Percentiles rank a stretch among this genome's conserved stretches.
Conservation (phyloP, 1,284 basidiomycete genomes). For the Cerrena zonata region DNA sequence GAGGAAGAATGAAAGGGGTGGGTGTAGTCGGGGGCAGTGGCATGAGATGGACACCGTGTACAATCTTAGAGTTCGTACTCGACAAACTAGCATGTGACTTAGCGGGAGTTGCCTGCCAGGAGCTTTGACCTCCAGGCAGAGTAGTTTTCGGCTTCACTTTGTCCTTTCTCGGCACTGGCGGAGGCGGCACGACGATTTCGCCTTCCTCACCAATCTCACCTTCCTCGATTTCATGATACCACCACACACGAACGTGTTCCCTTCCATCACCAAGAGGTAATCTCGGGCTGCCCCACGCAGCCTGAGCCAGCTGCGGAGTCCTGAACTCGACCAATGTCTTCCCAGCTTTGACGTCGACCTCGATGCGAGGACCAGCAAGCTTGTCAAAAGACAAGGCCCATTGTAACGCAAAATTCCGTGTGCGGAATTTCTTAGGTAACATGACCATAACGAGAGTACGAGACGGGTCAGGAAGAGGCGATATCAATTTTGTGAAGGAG, state of each 20-base stretch:
- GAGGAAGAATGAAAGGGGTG: neutral
- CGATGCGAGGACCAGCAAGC: conserved; percentile 33
- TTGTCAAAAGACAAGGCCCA: conserved; percentile 43
- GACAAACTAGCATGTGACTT: neutral
- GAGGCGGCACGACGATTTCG: conserved; percentile 15
- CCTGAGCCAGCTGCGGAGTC: conserved; percentile 37
- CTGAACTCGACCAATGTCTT: conserved; percentile 54
- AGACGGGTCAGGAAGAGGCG: conserved; percentile 16
- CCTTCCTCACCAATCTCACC: conserved; percentile 24
- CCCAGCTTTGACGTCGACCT: conserved; percentile 31
- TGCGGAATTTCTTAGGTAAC: conserved; percentile 48
- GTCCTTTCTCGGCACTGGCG: conserved; percentile 13
- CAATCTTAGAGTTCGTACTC: neutral
- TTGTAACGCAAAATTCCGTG: conserved; percentile 20
- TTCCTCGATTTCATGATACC: conserved; percentile 34
- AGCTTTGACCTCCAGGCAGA: neutral
- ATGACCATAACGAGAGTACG: conserved; percentile 56
- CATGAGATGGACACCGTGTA: neutral
- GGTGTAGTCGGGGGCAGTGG: neutral
- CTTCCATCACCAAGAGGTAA: conserved; percentile 41
- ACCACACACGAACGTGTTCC: conserved; percentile 46
- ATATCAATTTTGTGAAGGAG: conserved; percentile 9
- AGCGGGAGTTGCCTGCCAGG: conserved; percentile 7
- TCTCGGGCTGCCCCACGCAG: conserved; percentile 47
- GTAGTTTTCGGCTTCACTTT: conserved; percentile 17